phyloP scores from a whole-genome alignment of 2,329 filamentous ascomycete genomes.

The Cylindrodendrum hubeiense region DNA sequence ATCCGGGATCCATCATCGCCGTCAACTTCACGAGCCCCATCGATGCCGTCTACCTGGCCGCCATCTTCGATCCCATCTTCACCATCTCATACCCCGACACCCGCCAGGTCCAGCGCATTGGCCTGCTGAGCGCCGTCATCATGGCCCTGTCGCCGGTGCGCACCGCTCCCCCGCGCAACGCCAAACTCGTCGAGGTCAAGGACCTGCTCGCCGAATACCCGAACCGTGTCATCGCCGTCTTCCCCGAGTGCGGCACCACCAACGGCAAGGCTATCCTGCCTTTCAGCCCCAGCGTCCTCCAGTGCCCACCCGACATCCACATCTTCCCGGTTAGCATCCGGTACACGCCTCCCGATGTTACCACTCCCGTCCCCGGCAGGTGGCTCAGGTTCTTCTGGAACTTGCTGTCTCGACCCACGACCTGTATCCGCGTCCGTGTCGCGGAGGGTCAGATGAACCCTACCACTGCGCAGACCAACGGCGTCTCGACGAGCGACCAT shows the following conservation, averaged over 20 bases:
- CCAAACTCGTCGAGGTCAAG: conserved; percentile 70
- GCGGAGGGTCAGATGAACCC: conserved; percentile 78
- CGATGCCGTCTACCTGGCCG: conserved; percentile 92
- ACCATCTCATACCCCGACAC: conserved; percentile 84
- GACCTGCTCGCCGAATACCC: conserved; percentile 77
- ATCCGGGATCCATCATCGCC: conserved; percentile 84
- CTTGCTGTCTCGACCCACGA: conserved; percentile 84
- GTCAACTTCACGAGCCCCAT: conserved; percentile 93
- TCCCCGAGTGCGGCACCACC: conserved; percentile 94
- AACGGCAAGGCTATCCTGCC: conserved; percentile 93
- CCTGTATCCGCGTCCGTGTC: conserved; percentile 91
- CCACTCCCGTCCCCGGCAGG: conserved; percentile 85
- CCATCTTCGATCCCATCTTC: conserved; percentile 96
- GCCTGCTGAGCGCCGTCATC: conserved; percentile 80
- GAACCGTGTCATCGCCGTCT: conserved; percentile 82
- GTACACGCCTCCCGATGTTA: conserved; percentile 90
- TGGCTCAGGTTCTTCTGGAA: conserved; percentile 86
- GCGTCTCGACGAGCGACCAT: conserved; percentile 44
- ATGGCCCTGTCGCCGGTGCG: conserved; percentile 76
- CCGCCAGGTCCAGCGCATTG: conserved; percentile 80
- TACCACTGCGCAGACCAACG: conserved; percentile 53
- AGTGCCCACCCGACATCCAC: conserved; percentile 73
- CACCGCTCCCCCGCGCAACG: conserved; percentile 57
- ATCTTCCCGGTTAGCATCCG: conserved; percentile 93
- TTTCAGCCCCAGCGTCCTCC: conserved; percentile 81